Base-by-base conservation (phyloP, 495 filamentous ascomycete genomes). In the Aspergillus hancockii region DNA sequence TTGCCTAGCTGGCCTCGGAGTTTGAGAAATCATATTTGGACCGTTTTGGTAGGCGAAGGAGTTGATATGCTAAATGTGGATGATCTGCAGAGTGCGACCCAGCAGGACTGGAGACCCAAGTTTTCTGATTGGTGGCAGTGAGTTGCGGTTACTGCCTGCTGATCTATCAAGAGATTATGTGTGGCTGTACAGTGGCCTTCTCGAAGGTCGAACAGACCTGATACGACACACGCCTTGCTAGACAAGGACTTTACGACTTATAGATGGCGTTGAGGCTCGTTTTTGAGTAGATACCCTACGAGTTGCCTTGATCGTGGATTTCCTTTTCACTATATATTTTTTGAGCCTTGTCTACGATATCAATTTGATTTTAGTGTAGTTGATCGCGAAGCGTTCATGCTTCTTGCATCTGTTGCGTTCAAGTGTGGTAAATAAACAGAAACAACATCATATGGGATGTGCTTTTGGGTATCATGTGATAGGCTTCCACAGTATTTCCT, bases 11-110 rank as follows among this genome's bases (percentile, higher is more conserved):
- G 91, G 90, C 90, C 91, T 12, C 71, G 88, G n/a, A 81, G 83
- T 50, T 62, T 88, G 63, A 76, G 91, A 43, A 88, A 94, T 71
- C 79, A 84, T 56, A 73, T 95, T 18, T 95, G 91, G 91, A 73
- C 83, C 49, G 78, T 88, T 4, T 67, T 96, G n/a, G 77, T 86
- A 28, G 72, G 79, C 45, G 89, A 91, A 62, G 90, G 90, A 0
- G 87, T 88, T 6, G 89, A 90, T 67, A 73, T 92, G 30, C 71
- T 95, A 32, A 94, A 92, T 68, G 90, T 88, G 7, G 91, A 95
- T 77, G 90, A 94, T 74, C 68, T 95, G 55, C 67, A 77, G 19
- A 79, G 66, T 34, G 85, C 81, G 8, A 79, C 81, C 0, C 67
- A 63, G 46, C 65, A 71, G 50, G 72, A 80, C 38, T 84, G 81